Evolutionary conservation across 257 asterid genomes (phyloP).

Genomic region (Eucommia ulmoides): DNA sequence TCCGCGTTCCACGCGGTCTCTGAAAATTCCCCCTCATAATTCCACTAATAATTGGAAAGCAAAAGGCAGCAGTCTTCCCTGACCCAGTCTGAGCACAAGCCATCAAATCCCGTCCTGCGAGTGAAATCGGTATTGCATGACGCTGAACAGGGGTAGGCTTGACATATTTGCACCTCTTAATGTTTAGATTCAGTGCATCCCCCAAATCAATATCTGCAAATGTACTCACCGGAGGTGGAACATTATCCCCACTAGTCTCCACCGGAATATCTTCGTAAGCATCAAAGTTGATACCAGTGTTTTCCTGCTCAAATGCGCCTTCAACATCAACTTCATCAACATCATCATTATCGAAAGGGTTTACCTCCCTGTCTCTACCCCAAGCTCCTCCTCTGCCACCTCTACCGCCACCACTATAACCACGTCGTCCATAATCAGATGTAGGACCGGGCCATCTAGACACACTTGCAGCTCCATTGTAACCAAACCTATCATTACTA

Average conservation of each 20-base stretch:
- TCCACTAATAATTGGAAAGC: constrained; percentile 85
- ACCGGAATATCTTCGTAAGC: constrained; percentile 92
- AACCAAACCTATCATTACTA: constrained; percentile 12
- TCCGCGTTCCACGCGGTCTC: constrained; percentile 64
- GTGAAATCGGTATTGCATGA: constrained; percentile 65
- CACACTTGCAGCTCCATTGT: neutral
- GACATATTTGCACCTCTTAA: constrained; percentile 75
- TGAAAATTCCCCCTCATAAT: constrained; percentile 43
- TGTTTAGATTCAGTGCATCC: constrained; percentile 60
- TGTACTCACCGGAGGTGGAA: constrained; percentile 75
- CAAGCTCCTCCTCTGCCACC: constrained; percentile 41
- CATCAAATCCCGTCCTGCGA: constrained; percentile 78
- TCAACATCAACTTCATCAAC: constrained; percentile 31
- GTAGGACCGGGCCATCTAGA: constrained; percentile 21
- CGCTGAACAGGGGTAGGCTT: constrained; percentile 90
- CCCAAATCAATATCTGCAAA: constrained; percentile 86
- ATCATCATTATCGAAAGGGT: constrained; percentile 64
- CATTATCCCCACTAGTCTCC: constrained; percentile 74
- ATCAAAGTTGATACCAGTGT: constrained; percentile 72
- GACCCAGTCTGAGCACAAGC: constrained; percentile 95
- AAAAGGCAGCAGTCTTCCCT: constrained; percentile 87
- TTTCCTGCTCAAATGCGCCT: constrained; percentile 57
- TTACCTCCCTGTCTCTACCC: constrained; percentile 62
- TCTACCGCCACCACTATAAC: constrained; percentile 38
- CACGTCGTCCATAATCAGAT: constrained; percentile 44